A percentile compares a stretch with the other conserved stretches of the same genome.
Conservation (phyloP, 179 eudicot species). For the Nepenthes alata region DNA sequence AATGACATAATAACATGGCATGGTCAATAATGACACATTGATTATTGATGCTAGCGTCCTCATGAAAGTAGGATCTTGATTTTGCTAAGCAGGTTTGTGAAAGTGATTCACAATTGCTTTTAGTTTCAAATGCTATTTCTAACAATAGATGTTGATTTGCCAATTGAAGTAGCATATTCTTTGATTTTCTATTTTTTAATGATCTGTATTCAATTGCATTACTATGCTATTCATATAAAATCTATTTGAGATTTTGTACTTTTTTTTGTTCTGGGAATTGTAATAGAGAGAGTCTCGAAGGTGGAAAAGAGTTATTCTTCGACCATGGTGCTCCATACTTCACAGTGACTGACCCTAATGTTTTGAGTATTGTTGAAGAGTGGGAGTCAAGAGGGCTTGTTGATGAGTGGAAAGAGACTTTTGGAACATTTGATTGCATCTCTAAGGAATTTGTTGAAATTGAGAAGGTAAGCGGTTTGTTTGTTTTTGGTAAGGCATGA, state of each 20-base stretch:
- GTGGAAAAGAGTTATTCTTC: slow-evolving; percentile 63
- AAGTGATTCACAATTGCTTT: too few species aligned
- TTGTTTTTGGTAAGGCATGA: neutral
- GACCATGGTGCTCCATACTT: slow-evolving; percentile 96
- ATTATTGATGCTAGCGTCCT: too few species aligned
- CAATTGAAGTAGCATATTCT: too few species aligned
- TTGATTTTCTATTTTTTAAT: neutral
- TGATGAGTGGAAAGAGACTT: slow-evolving; percentile 76
- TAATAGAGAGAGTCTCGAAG: slow-evolving; percentile 59
- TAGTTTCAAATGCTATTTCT: too few species aligned
- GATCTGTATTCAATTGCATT: neutral
- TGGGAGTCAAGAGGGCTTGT: slow-evolving; percentile 84
- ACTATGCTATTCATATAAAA: neutral
- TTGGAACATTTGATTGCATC: slow-evolving; percentile 57
- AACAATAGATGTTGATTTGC: too few species aligned
- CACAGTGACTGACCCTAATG: slow-evolving; percentile 37
- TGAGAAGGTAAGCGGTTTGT: slow-evolving; percentile 39
- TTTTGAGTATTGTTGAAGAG: slow-evolving; percentile 37
- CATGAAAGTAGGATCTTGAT: too few species aligned
- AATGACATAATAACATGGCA: too few species aligned
- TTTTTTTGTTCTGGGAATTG: neutral
- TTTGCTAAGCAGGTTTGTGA: too few species aligned
- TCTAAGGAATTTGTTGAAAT: slow-evolving; percentile 37
- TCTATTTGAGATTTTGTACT: neutral
- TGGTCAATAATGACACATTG: too few species aligned